Evolutionary conservation across 768 basidiomycete species (phyloP).

Genomic region (Boletus insuetus): DNA sequence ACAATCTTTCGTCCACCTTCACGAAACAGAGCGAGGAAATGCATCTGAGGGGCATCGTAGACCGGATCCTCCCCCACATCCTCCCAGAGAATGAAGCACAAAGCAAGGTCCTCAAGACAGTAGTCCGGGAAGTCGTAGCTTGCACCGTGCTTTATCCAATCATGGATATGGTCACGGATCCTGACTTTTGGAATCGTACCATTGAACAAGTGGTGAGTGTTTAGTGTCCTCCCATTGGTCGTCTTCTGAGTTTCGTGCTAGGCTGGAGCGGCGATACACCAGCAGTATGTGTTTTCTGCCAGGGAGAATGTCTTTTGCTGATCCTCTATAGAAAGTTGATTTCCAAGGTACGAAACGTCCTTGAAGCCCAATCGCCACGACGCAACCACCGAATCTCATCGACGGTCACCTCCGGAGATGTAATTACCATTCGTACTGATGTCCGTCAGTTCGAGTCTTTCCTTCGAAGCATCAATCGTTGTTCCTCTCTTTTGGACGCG

Average conservation of each 20-base stretch:
- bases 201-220: conserved; percentile 86
- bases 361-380: conserved; percentile 75
- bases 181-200: conserved; percentile 94
- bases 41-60: conserved; percentile 72
- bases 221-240: neutral
- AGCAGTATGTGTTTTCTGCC: conserved; percentile 45
- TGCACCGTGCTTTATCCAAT: conserved; percentile 83
- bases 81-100: conserved; percentile 73
- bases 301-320: neutral
- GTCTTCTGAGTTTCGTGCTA: conserved; percentile 23
- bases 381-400: conserved; percentile 43
- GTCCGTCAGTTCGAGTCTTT: conserved; percentile 88
- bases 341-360: conserved; percentile 79
- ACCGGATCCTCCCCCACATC: conserved; percentile 65
- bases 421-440: conserved; percentile 81
- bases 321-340: conserved; percentile 63
- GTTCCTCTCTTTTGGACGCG: conserved; percentile 84
- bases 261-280: conserved; percentile 69
- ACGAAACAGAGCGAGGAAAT: conserved; percentile 88
- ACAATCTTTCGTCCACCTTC: conserved; percentile 84
- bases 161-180: conserved; percentile 91
- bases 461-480: conserved; percentile 76
- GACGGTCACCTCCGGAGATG: conserved; percentile 50
- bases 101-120: conserved; percentile 68
- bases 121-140: conserved; percentile 78